A percentile compares a stretch with the other conserved stretches of the same genome.
These are phyloP conservation scores for Cunninghamia lanceolata DNA, from an alignment of 75 land plant species.

Conservation along the genomic window DNA sequence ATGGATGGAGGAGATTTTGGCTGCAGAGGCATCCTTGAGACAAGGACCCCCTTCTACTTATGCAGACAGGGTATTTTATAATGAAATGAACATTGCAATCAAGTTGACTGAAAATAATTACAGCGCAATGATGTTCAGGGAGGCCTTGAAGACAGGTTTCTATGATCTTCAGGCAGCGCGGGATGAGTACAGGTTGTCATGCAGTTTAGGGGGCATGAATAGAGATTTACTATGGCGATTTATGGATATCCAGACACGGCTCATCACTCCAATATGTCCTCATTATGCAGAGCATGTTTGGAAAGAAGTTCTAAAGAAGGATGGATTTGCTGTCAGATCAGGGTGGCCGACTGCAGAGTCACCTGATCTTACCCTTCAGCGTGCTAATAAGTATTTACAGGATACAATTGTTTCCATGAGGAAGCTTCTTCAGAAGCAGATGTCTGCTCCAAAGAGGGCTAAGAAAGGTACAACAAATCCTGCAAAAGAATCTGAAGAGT, in stretches of 20 bases:
- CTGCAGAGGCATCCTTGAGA: conserved; percentile 60
- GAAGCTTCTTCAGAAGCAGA: too few species aligned
- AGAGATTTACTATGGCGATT: conserved; percentile 66
- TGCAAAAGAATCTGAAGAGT: conserved; percentile 19
- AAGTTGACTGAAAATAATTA: conserved; percentile 64
- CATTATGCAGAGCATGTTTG: conserved; percentile 91
- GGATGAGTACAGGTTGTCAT: conserved; percentile 87
- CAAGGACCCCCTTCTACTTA: conserved; percentile 48
- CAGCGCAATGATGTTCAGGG: conserved; percentile 68
- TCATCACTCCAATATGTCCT: conserved; percentile 84
- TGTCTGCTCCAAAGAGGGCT: too few species aligned
- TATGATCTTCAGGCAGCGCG: conserved; percentile 93
- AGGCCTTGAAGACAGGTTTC: conserved; percentile 88
- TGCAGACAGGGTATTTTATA: conserved; percentile 80
- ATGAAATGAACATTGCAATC: conserved; percentile 84
- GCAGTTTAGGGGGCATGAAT: conserved; percentile 76
- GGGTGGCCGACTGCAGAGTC: conserved; percentile 65
- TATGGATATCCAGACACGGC: conserved; percentile 92
- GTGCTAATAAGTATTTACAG: conserved; percentile 69
- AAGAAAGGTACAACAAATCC: conserved; percentile 37
- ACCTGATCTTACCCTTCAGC: conserved; percentile 63
- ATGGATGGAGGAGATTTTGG: conserved; percentile 22
- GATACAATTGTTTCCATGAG: too few species aligned
- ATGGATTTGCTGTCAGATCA: conserved; percentile 26
- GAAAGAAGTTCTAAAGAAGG: too few species aligned